Base-by-base conservation (phyloP, 768 basidiomycete genomes). In the Ramaria sp. region DNA sequence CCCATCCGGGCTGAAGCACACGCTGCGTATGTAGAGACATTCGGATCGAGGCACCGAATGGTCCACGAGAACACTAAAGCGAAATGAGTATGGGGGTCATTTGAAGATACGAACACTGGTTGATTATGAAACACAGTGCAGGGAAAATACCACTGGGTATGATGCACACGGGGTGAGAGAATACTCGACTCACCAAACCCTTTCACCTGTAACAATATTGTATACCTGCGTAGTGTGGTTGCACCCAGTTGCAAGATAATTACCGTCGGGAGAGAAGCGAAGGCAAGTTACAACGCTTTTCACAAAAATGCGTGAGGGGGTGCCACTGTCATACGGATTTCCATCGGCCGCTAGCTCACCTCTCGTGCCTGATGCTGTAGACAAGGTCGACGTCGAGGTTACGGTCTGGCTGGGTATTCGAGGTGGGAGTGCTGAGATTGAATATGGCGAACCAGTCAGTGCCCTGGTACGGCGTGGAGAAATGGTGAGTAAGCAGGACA, bases 371-470 rank as follows among this genome's bases (percentile, higher is more conserved):
- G 19, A 95, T 73, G 2, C 88, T 91, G 70, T 94, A 91, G 30
- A 90, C 80, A 62, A 94, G 70, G 51, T 71, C 73, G 15, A 95
- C 87, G 66, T 93, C 90, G 54, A 94, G 73, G 58, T 78, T 78
- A 47, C 84, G 75, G 71, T 89, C 88, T 43, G 42, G 42, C n/a
- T 43, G n/a, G 42, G 42, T 6, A 15, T 15, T 42, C 33, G 33
- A 34, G 33, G 41, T 1, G 22, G 57, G 38, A 58, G 82, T 80
- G 65, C 83, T 84, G 42, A 85, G 82, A 66, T 89, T 91, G 75
- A 90, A 93, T 47, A 91, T 76, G 4, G 86, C 88, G 65, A 89
- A 87, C 92, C 92, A 95, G 65, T 94, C 91, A 49, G 73, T 70
- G 0, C 89, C 91, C 66, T 93, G 34, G 13, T 2, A 37, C 13